Conservation (phyloP, 1,284 basidiomycete species). For the Thelephora terrestris region DNA sequence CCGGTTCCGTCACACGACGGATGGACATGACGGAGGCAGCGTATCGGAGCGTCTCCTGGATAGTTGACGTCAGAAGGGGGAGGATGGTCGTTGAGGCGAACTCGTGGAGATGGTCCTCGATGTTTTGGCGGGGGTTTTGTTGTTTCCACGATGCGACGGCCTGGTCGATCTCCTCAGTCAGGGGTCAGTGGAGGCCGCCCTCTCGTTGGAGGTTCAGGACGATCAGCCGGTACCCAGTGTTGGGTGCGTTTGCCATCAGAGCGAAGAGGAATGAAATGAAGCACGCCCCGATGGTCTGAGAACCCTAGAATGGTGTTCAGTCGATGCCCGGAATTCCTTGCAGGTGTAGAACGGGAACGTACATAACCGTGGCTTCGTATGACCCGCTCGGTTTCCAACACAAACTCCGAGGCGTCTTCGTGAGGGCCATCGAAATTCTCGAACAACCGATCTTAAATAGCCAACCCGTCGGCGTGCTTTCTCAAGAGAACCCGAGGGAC, state of each 20-base stretch:
- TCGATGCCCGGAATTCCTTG: neutral
- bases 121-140: slow-evolving; percentile 9
- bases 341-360: neutral
- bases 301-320: neutral
- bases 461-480: slow-evolving; percentile 12
- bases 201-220: slow-evolving; percentile 19
- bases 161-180: slow-evolving; percentile 19
- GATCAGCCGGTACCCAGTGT: slow-evolving; percentile 21
- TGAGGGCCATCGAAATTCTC: slow-evolving; percentile 8
- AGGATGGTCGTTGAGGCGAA: slow-evolving; percentile 6
- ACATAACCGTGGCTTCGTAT: slow-evolving; percentile 12
- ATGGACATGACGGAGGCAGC: slow-evolving; percentile 22
- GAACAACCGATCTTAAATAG: slow-evolving; percentile 18
- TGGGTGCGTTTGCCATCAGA: slow-evolving; percentile 22
- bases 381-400: slow-evolving; percentile 6
- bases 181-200: slow-evolving; percentile 13
- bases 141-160: slow-evolving; percentile 10
- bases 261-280: slow-evolving; percentile 19
- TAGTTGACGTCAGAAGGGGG: slow-evolving; percentile 20
- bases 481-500: slow-evolving; percentile 10
- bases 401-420: slow-evolving; percentile 12
- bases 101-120: slow-evolving; percentile 1
- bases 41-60: slow-evolving; percentile 25
- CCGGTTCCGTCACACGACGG: slow-evolving; percentile 16
- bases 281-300: slow-evolving; percentile 8